phyloP scores from a whole-genome alignment of 768 basidiomycete species.

The Boletus insuetus region DNA sequence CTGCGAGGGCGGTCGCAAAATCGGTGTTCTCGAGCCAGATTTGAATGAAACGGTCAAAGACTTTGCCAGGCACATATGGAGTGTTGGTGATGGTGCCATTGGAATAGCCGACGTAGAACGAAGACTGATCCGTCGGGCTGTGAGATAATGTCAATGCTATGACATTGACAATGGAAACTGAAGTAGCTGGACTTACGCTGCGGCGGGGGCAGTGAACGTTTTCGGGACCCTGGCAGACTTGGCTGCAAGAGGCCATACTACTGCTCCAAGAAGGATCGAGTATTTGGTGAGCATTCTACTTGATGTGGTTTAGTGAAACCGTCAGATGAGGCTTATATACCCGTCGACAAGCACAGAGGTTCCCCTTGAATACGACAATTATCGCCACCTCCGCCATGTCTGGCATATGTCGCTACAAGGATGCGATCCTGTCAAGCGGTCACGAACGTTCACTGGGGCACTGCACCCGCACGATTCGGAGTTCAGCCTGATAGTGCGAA shows the following conservation, averaged over 20 bases:
- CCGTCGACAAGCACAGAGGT: too few relatives aligned
- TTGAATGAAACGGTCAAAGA: slow-evolving; percentile 47
- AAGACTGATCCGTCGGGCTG: slow-evolving; percentile 27
- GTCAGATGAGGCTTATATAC: too few relatives aligned
- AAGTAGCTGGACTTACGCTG: slow-evolving; percentile 18
- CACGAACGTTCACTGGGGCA: too few relatives aligned
- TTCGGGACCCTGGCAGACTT: slow-evolving; percentile 6
- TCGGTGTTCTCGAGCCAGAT: slow-evolving; percentile 68
- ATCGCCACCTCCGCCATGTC: too few relatives aligned
- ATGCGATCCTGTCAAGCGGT: too few relatives aligned
- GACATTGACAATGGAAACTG: not conserved
- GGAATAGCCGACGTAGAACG: slow-evolving; percentile 41
- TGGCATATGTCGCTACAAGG: too few relatives aligned
- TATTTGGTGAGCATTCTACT: slow-evolving; percentile 11
- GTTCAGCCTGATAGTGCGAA: too few relatives aligned
- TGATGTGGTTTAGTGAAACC: too few relatives aligned
- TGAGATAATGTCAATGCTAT: not conserved
- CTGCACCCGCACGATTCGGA: too few relatives aligned
- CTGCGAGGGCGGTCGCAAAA: slow-evolving; percentile 18
- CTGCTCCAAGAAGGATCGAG: slow-evolving; percentile 12
- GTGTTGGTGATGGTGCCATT: slow-evolving; percentile 43
- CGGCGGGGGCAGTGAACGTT: slow-evolving; percentile 28
- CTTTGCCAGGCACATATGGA: slow-evolving; percentile 38
- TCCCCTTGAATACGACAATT: too few relatives aligned
- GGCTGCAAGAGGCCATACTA: slow-evolving; percentile 14